Evolutionary conservation across 2,329 filamentous ascomycete species (phyloP).

Genomic region (Aureobasidium sp.): DNA sequence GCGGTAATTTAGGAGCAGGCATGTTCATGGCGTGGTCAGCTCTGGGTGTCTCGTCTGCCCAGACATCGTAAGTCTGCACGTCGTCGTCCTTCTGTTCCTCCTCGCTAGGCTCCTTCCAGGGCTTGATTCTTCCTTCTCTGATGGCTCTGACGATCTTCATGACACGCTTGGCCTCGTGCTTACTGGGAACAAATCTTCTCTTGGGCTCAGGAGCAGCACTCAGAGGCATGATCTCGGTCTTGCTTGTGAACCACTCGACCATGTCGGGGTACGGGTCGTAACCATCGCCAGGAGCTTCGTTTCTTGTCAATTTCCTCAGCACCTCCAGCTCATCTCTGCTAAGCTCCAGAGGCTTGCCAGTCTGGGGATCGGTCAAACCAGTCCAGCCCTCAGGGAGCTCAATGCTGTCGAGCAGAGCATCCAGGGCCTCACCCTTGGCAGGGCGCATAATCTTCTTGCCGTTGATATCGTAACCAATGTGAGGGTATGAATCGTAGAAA

Average conservation of each 20-base stretch:
- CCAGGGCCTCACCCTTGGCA: slow-evolving; percentile 84
- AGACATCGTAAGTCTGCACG: slow-evolving; percentile 76
- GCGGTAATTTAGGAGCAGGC: slow-evolving; percentile 84
- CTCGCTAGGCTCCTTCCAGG: slow-evolving; percentile 71
- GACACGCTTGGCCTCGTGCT: slow-evolving; percentile 90
- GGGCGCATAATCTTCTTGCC: slow-evolving; percentile 97
- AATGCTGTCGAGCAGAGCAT: slow-evolving; percentile 90
- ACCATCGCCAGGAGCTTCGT: slow-evolving; percentile 76
- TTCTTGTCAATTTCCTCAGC: slow-evolving; percentile 78
- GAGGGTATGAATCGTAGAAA: slow-evolving; percentile 96
- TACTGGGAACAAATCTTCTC: slow-evolving; percentile 88
- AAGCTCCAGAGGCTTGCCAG: slow-evolving; percentile 84
- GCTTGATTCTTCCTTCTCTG: slow-evolving; percentile 84
- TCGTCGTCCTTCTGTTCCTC: slow-evolving; percentile 57
- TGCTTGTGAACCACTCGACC: slow-evolving; percentile 87
- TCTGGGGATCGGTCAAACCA: slow-evolving; percentile 84
- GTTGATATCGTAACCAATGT: slow-evolving; percentile 98
- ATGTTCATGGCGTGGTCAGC: slow-evolving; percentile 89
- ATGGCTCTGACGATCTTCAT: slow-evolving; percentile 98
- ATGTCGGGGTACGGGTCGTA: slow-evolving; percentile 92
- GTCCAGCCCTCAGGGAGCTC: slow-evolving; percentile 97
- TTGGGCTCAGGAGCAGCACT: slow-evolving; percentile 95
- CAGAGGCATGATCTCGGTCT: slow-evolving; percentile 82
- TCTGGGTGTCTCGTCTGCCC: slow-evolving; percentile 82
- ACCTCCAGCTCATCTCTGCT: slow-evolving; percentile 83